Evolutionary conservation across 495 filamentous ascomycete species (phyloP).

Genomic region (Aspergillus egyptiacus): DNA sequence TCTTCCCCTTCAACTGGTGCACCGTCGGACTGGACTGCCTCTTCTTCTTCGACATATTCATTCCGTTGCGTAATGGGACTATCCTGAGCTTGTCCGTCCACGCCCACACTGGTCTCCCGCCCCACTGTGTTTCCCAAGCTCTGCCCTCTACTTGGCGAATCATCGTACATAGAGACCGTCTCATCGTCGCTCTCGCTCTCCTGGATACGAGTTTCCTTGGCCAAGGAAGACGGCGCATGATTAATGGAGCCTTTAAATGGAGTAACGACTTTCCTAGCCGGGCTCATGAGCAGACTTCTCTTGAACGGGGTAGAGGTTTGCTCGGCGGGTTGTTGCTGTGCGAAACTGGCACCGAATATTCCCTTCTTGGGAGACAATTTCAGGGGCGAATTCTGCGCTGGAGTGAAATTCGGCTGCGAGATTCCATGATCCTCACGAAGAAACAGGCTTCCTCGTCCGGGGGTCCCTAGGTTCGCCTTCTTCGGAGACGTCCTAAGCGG

Average conservation of each 20-base stretch:
- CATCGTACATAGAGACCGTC: slow-evolving; percentile 7
- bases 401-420: slow-evolving; percentile 26
- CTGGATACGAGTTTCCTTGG: slow-evolving; percentile 2
- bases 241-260: slow-evolving; percentile 34
- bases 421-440: slow-evolving; percentile 16
- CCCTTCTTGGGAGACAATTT: slow-evolving; percentile 44
- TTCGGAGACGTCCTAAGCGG: slow-evolving; percentile 28
- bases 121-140: slow-evolving; percentile 6
- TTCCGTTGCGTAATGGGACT: background rate
- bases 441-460: slow-evolving; percentile 16
- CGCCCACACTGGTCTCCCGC: slow-evolving; percentile 4
- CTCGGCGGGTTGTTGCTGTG: slow-evolving; percentile 21
- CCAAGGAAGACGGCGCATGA: slow-evolving; percentile 11
- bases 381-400: slow-evolving; percentile 30
- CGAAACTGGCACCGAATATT: slow-evolving; percentile 32
- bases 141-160: slow-evolving; percentile 7
- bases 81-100: background rate
- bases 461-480: slow-evolving; percentile 24
- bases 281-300: slow-evolving; percentile 38
- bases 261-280: slow-evolving; percentile 37
- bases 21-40: background rate
- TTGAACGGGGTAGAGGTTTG: slow-evolving; percentile 29
- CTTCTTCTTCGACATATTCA: background rate
- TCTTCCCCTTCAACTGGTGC: background rate
- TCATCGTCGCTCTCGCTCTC: slow-evolving; percentile 5